phyloP scores from a whole-genome alignment of 805 yeast genomes.

The Kazachstania kunashirensis region DNA sequence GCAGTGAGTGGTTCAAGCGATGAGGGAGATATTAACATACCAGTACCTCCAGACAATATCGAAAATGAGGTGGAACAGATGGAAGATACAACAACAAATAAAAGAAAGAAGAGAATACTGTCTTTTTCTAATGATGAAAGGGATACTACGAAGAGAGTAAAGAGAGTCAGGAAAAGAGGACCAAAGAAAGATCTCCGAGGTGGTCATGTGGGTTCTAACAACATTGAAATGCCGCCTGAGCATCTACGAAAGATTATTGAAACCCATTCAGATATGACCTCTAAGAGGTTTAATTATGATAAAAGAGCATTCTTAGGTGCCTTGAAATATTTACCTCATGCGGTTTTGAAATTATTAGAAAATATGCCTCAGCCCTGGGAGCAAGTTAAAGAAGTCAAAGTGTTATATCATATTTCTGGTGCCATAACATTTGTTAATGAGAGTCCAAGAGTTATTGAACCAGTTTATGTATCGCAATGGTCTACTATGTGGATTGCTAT shows the following conservation, averaged over 20 bases:
- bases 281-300: slow-evolving; percentile 69
- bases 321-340: slow-evolving; percentile 91
- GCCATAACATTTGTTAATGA: slow-evolving; percentile 95
- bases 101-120: slow-evolving; percentile 10
- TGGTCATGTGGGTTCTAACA: slow-evolving; percentile 47
- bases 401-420: slow-evolving; percentile 82
- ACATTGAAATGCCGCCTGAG: slow-evolving; percentile 86
- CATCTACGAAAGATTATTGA: slow-evolving; percentile 77
- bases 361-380: slow-evolving; percentile 99
- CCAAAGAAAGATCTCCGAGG: slow-evolving; percentile 14
- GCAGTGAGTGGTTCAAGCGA: no score
- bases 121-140: neutral
- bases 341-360: slow-evolving; percentile 76
- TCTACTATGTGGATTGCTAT: slow-evolving; percentile 84
- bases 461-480: slow-evolving; percentile 92
- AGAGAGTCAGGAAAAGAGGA: slow-evolving; percentile 23
- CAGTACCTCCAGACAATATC: slow-evolving; percentile 28
- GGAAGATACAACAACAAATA: no score
- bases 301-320: slow-evolving; percentile 85
- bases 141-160: slow-evolving; percentile 15
- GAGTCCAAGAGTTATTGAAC: slow-evolving; percentile 82
- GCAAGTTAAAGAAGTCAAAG: slow-evolving; percentile 70
- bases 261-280: slow-evolving; percentile 78
- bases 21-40: slow-evolving; percentile 10
- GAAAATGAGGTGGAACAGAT: neutral